phyloP scores from a whole-genome alignment of 2,329 filamentous ascomycete genomes.

The Fusarium denticulatum region DNA sequence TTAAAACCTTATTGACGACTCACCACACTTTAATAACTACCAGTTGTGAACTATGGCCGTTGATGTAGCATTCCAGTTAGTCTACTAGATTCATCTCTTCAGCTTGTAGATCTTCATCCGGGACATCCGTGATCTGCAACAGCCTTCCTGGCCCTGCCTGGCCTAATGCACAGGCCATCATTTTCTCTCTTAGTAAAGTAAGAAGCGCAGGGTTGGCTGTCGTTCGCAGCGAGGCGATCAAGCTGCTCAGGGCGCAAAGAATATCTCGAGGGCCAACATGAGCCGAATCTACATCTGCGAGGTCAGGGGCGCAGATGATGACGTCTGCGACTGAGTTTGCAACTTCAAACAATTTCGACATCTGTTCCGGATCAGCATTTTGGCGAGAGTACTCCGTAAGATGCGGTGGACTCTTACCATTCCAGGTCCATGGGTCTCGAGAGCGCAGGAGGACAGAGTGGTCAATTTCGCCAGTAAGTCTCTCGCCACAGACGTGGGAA shows the following conservation, averaged over 20 bases:
- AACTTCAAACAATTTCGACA: constrained; percentile 26
- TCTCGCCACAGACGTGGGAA: constrained; percentile 18
- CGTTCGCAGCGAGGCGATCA: constrained; percentile 11
- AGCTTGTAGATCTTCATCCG: background rate
- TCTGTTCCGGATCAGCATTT: background rate
- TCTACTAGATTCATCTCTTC: background rate
- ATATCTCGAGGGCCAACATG: constrained; percentile 15
- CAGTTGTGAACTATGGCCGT: background rate
- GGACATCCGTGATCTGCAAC: constrained; percentile 11
- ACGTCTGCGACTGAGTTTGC: constrained; percentile 24
- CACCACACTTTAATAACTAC: background rate
- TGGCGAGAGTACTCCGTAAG: too few species aligned
- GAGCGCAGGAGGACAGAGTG: constrained; percentile 12
- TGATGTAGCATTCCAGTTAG: background rate
- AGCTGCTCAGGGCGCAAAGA: constrained; percentile 8
- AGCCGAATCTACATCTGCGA: constrained; percentile 4
- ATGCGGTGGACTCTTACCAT: background rate
- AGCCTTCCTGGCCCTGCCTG: background rate
- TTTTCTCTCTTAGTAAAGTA: constrained; percentile 11
- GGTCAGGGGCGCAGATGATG: constrained; percentile 23
- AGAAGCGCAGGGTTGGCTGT: constrained; percentile 10
- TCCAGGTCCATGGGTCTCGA: constrained; percentile 19
- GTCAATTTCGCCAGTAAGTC: constrained; percentile 12
- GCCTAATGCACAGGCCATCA: constrained; percentile 14
- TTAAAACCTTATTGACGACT: background rate